These are phyloP conservation scores for Fusarium haematococcum DNA, from an alignment of 2,329 filamentous ascomycete genomes.

Conservation along the genomic window DNA sequence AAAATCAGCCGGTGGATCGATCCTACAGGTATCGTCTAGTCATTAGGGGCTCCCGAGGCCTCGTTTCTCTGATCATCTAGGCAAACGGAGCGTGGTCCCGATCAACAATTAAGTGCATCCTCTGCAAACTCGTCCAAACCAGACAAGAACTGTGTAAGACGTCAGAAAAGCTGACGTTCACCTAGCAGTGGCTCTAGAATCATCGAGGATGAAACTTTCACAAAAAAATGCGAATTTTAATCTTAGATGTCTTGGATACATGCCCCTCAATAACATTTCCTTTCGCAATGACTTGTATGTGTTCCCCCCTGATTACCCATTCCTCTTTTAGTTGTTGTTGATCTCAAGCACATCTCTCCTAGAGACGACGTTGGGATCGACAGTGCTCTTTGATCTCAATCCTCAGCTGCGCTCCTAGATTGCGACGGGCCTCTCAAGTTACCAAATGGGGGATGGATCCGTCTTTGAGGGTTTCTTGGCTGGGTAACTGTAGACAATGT, in stretches of 20 bases:
- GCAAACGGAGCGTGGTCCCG: too few species aligned
- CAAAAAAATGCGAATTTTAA: neutral
- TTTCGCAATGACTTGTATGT: neutral
- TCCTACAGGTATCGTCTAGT: neutral
- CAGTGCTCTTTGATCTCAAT: neutral
- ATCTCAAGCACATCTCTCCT: neutral
- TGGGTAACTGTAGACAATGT: neutral
- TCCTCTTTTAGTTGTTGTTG: neutral
- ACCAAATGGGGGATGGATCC: neutral
- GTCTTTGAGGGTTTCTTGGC: neutral
- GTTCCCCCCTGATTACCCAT: neutral
- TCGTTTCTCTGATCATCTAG: too few species aligned
- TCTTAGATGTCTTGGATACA: neutral
- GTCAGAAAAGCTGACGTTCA: neutral
- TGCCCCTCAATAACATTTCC: neutral
- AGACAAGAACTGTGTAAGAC: neutral
- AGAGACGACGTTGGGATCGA: neutral
- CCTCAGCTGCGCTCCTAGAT: neutral
- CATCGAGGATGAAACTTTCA: neutral
- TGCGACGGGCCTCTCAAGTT: neutral
- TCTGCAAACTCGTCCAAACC: neutral
- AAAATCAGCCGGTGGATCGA: neutral
- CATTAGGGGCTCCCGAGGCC: too few species aligned
- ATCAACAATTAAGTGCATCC: neutral
- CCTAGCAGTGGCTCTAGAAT: neutral